These are phyloP conservation scores for Phoma sp. DNA, from an alignment of 2,329 filamentous ascomycete species.

Conservation along the genomic window DNA sequence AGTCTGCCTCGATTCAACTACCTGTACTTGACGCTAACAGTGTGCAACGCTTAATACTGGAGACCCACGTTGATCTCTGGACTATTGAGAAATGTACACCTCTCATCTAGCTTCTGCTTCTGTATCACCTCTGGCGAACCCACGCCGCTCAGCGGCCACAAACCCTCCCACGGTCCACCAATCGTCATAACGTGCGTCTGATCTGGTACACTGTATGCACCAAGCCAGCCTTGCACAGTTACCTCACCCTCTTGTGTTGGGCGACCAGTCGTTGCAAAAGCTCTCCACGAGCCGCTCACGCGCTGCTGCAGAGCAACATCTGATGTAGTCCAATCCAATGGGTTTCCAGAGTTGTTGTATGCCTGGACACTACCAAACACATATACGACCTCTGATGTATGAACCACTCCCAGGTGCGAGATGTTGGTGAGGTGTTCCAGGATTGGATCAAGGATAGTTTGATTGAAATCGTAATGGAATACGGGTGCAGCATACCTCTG, in stretches of 20 bases:
- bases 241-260: conserved; percentile 19
- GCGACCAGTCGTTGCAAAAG: conserved; percentile 51
- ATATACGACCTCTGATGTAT: conserved; percentile 63
- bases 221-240: conserved; percentile 19
- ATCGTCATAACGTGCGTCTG: conserved; percentile 41
- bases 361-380: conserved; percentile 54
- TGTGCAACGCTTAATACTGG: conserved; percentile 30
- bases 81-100: conserved; percentile 58
- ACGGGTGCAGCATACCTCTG: conserved; percentile 48
- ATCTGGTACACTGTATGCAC: conserved; percentile 8
- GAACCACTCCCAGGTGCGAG: conserved; percentile 56
- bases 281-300: conserved; percentile 58
- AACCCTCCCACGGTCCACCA: conserved; percentile 55
- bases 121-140: conserved; percentile 36
- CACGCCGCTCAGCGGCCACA: conserved; percentile 51
- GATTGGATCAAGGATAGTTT: conserved; percentile 60
- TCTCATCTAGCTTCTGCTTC: conserved; percentile 54
- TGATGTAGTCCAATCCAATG: conserved; percentile 40
- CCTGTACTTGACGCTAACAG: background rate
- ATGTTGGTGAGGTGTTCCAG: conserved; percentile 44
- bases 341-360: conserved; percentile 52
- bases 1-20: no score
- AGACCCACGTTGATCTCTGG: conserved; percentile 53
- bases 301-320: conserved; percentile 54
- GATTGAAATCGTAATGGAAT: conserved; percentile 62